Evolutionary conservation across 1,284 basidiomycete genomes (phyloP).

Genomic region (Hymenochaete sp.): DNA sequence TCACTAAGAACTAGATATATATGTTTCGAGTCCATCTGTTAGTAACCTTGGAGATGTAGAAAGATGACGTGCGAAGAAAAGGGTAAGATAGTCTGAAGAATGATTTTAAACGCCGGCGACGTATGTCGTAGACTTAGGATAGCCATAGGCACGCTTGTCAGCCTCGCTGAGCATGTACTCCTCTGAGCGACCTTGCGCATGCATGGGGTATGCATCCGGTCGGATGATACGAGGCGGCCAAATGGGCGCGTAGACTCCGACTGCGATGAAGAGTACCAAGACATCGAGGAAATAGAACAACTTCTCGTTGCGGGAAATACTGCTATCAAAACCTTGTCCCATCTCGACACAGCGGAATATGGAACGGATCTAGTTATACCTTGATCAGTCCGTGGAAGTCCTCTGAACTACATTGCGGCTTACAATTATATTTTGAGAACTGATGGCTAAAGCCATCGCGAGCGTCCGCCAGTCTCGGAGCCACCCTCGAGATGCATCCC

Average conservation of each 20-base stretch:
- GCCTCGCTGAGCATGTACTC: too few relatives aligned
- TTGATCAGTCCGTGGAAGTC: not conserved
- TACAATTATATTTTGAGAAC: slow-evolving; percentile 60
- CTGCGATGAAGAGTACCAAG: slow-evolving; percentile 53
- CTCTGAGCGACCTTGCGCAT: too few relatives aligned
- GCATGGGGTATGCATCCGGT: too few relatives aligned
- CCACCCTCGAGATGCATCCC: slow-evolving; percentile 35
- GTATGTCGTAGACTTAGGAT: too few relatives aligned
- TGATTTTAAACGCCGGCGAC: too few relatives aligned
- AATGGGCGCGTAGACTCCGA: slow-evolving; percentile 45
- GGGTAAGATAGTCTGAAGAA: too few relatives aligned
- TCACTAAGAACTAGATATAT: too few relatives aligned
- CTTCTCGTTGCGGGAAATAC: slow-evolving; percentile 49
- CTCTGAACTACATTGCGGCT: slow-evolving; percentile 15
- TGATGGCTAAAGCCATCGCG: slow-evolving; percentile 44
- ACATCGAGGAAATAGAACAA: slow-evolving; percentile 66
- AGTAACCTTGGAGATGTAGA: too few relatives aligned
- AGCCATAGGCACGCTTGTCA: too few relatives aligned
- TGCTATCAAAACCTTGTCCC: slow-evolving; percentile 54
- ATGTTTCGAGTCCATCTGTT: too few relatives aligned
- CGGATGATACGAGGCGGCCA: slow-evolving; percentile 53
- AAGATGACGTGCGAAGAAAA: too few relatives aligned
- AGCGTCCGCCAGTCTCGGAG: slow-evolving; percentile 54
- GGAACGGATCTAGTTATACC: slow-evolving; percentile 46
- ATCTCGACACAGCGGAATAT: slow-evolving; percentile 60